These are phyloP conservation scores for Kwoniella botswanensis DNA, from an alignment of 768 basidiomycete genomes.

Conservation along the genomic window DNA sequence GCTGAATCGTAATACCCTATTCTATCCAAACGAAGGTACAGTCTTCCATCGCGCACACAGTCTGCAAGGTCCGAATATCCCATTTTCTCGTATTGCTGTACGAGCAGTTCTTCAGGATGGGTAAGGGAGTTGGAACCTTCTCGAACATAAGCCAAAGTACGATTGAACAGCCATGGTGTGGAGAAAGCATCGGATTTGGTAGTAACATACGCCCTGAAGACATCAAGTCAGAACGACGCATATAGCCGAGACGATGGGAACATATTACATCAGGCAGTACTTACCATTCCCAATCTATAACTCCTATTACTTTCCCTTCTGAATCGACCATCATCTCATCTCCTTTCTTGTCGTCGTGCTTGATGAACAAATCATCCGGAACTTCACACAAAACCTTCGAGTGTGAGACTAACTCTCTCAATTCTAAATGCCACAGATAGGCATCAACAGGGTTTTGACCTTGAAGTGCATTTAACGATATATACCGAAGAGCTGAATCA, in stretches of 20 bases:
- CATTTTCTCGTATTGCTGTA: conserved; percentile 12
- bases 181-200: conserved; percentile 29
- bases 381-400: conserved; percentile 2
- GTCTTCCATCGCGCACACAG: conserved; percentile 24
- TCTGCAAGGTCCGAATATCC: conserved; percentile 22
- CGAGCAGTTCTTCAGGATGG: conserved; percentile 6
- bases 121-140: conserved; percentile 7
- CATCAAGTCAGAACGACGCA: background rate
- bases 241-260: background rate
- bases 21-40: conserved; percentile 16
- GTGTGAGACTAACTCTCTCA: conserved; percentile 12
- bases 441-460: conserved; percentile 2
- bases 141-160: background rate
- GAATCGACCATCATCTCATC: conserved; percentile 54
- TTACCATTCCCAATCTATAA: conserved; percentile 56
- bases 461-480: background rate
- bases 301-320: conserved; percentile 46
- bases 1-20: conserved; percentile 7
- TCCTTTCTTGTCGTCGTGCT: conserved; percentile 39
- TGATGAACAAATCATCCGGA: conserved; percentile 27
- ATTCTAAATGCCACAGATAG: conserved; percentile 19
- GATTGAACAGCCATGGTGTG: background rate
- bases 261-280: background rate
- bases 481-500: conserved; percentile 10
- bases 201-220: conserved; percentile 21